Percentiles rank a stretch among this genome's conserved stretches.
These are phyloP conservation scores for Colletotrichum chrysophilum DNA, from an alignment of 2,329 filamentous ascomycete species.

Conservation along the genomic window DNA sequence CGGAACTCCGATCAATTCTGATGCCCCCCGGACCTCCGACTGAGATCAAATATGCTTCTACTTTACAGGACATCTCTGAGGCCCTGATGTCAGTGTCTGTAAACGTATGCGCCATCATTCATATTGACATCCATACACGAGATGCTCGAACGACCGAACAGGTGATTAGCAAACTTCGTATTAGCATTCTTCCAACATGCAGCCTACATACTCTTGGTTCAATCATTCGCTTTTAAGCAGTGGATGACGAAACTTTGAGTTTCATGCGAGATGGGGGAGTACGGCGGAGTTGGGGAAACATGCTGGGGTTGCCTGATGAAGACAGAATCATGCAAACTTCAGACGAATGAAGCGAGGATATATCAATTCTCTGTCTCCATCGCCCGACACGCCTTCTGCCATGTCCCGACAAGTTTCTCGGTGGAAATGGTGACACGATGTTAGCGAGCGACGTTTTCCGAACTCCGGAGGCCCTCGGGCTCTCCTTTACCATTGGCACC, in stretches of 20 bases:
- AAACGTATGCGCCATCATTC: too few species aligned
- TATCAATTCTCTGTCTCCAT: background rate
- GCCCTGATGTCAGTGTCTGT: too few species aligned
- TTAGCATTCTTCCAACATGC: background rate
- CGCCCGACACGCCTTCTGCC: rapidly evolving
- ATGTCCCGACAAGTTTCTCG: background rate
- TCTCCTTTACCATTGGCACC: constrained; percentile 3
- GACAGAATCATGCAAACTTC: background rate
- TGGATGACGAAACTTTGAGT: background rate
- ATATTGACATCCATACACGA: too few species aligned
- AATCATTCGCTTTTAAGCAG: background rate
- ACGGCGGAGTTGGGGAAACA: background rate
- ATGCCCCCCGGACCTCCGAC: too few species aligned
- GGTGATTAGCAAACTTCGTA: background rate
- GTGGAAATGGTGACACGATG: background rate
- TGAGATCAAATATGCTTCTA: too few species aligned
- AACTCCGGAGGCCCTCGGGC: background rate
- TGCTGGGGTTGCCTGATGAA: background rate
- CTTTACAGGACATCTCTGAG: too few species aligned
- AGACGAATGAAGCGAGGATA: background rate
- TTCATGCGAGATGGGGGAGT: background rate
- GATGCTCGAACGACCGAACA: background rate
- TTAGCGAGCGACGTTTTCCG: background rate
- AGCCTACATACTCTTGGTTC: background rate
- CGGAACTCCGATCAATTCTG: too few species aligned